A percentile compares a stretch with the other conserved stretches of the same genome.
Evolutionary conservation across 768 basidiomycete genomes (phyloP).

Genomic region (Trametes elegans): DNA sequence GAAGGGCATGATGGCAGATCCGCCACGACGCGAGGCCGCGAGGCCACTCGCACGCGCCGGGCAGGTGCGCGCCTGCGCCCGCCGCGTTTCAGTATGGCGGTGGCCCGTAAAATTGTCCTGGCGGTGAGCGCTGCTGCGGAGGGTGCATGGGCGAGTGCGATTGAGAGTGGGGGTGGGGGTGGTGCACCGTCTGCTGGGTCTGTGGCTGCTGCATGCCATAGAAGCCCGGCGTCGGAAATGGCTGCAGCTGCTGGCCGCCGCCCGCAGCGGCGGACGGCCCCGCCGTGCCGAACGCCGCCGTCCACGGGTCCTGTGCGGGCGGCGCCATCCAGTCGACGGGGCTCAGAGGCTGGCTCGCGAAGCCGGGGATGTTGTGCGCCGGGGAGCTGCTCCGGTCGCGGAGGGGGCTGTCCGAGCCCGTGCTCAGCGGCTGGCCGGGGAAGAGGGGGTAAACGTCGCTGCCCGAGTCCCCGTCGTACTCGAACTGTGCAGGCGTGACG

Average conservation of each 20-base stretch:
- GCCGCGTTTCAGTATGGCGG: neutral
- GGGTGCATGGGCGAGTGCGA: too few species aligned
- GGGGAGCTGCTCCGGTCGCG: slow-evolving; percentile 21
- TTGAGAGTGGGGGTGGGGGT: neutral
- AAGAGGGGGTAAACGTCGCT: slow-evolving; percentile 7
- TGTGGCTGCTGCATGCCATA: slow-evolving; percentile 3
- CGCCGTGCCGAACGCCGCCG: neutral
- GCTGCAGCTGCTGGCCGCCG: too few species aligned
- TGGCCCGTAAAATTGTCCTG: slow-evolving; percentile 1
- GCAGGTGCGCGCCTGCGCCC: neutral
- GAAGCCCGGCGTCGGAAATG: neutral
- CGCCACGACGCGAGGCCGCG: neutral
- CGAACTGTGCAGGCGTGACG: neutral
- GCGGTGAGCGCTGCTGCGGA: neutral
- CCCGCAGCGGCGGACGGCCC: neutral
- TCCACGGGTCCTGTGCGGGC: neutral
- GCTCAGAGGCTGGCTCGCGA: slow-evolving; percentile 15
- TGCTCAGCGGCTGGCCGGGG: slow-evolving; percentile 8
- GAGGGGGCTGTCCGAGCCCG: slow-evolving; percentile 11
- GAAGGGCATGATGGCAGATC: too few species aligned
- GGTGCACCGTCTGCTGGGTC: neutral
- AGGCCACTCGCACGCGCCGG: neutral
- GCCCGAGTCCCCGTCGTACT: slow-evolving; percentile 12
- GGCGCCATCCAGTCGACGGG: slow-evolving; percentile 5
- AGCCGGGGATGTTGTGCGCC: slow-evolving; percentile 13